These are phyloP conservation scores for Arthrobotrys musiformis DNA, from an alignment of 2,329 filamentous ascomycete species.

Conservation along the genomic window DNA sequence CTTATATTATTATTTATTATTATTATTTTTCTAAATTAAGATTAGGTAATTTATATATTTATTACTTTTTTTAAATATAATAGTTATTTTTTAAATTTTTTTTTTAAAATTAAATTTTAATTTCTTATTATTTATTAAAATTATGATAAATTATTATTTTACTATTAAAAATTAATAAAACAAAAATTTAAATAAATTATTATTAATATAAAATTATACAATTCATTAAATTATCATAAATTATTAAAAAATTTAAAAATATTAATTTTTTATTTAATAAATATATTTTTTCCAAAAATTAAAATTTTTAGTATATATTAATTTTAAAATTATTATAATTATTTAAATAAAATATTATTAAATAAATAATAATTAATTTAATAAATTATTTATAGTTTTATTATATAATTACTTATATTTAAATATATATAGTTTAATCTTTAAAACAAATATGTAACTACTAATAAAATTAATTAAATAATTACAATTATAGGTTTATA, in stretches of 20 bases:
- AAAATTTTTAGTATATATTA: neutral
- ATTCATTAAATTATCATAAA: constrained; percentile 64
- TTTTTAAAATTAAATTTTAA: constrained; percentile 62
- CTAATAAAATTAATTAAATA: neutral
- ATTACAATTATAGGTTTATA: neutral
- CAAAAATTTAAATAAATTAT: constrained; percentile 64
- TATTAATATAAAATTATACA: constrained; percentile 62
- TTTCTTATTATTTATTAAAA: constrained; percentile 63
- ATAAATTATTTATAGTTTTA: neutral
- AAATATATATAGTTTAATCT: constrained; percentile 12
- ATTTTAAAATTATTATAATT: neutral
- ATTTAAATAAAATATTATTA: neutral
- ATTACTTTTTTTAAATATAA: constrained; percentile 61
- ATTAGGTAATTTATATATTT: constrained; percentile 61
- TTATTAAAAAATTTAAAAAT: constrained; percentile 61
- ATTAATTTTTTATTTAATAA: constrained; percentile 67
- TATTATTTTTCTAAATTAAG: constrained; percentile 56
- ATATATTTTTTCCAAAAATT: constrained; percentile 63
- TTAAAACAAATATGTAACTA: neutral
- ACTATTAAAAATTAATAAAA: constrained; percentile 63
- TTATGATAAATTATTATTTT: constrained; percentile 63
- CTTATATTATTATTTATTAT: constrained; percentile 60
- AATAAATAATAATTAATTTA: neutral
- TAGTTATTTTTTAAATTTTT: constrained; percentile 61
- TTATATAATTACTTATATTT: neutral